Evolutionary conservation across 768 basidiomycete species (phyloP).

Genomic region (Hemileccinum impolitum): DNA sequence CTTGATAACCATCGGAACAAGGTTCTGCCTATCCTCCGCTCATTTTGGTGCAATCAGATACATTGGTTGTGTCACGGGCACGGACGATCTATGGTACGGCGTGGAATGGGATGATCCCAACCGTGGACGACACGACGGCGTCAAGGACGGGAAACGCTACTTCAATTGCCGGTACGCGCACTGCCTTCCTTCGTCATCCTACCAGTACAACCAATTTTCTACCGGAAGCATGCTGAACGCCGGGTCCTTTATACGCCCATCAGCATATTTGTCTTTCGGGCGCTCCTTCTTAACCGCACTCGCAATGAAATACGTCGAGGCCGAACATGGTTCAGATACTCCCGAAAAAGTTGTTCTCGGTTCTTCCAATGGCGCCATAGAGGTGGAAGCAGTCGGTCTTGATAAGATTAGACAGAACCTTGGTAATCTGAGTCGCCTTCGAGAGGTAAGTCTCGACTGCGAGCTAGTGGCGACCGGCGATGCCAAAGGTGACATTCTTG

Average conservation of each 20-base stretch:
- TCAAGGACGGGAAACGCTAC: constrained; percentile 72
- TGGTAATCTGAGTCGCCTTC: constrained; percentile 59
- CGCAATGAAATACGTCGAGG: constrained; percentile 72
- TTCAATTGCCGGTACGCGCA: constrained; percentile 75
- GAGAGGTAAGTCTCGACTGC: constrained; percentile 77
- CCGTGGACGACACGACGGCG: constrained; percentile 86
- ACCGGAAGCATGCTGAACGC: constrained; percentile 51
- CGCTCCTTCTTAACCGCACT: constrained; percentile 74
- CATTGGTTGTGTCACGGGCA: constrained; percentile 59
- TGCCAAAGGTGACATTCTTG: constrained; percentile 46
- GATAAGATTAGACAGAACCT: constrained; percentile 76
- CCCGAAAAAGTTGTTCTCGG: constrained; percentile 71
- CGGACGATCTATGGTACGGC: constrained; percentile 83
- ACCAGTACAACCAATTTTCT: constrained; percentile 6
- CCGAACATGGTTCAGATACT: constrained; percentile 45
- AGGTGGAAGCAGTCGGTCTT: constrained; percentile 82
- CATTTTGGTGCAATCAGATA: constrained; percentile 70
- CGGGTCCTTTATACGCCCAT: constrained; percentile 80
- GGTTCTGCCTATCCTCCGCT: constrained; percentile 48
- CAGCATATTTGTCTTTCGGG: constrained; percentile 54
- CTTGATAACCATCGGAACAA: constrained; percentile 43
- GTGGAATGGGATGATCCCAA: constrained; percentile 90
- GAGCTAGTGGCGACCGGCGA: constrained; percentile 56
- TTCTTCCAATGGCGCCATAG: constrained; percentile 77
- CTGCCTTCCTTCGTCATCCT: constrained; percentile 9